A percentile compares a stretch with the other conserved stretches of the same genome.
phyloP scores from a whole-genome alignment of 2,329 filamentous ascomycete genomes.

The Chrysosporium keratinophilum region DNA sequence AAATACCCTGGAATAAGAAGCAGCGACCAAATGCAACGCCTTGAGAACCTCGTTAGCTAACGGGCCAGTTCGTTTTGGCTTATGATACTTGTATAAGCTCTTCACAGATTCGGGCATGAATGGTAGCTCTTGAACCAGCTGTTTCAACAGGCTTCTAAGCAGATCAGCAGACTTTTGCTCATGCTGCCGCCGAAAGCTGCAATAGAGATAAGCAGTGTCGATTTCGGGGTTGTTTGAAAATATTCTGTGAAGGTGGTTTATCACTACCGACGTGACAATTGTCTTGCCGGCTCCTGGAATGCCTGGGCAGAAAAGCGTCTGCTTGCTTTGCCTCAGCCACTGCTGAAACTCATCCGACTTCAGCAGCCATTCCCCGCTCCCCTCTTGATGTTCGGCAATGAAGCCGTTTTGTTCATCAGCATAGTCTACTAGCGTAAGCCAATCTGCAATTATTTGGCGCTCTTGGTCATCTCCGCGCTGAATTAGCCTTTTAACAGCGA shows the following conservation, averaged over 20 bases:
- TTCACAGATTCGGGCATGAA: constrained; percentile 6
- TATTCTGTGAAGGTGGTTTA: constrained; percentile 12
- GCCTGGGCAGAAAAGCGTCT: constrained; percentile 12
- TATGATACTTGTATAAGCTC: constrained; percentile 12
- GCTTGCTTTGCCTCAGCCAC: constrained; percentile 1
- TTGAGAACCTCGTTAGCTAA: constrained; percentile 10
- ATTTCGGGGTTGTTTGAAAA: neutral
- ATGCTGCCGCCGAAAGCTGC: neutral
- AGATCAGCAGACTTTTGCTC: neutral
- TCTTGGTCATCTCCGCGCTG: too few relatives aligned
- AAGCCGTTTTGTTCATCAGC: too few relatives aligned
- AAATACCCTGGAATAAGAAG: constrained; percentile 12
- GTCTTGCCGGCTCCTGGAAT: constrained; percentile 17
- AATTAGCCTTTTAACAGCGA: too few relatives aligned
- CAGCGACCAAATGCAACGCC: constrained; percentile 1
- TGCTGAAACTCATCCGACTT: constrained; percentile 15
- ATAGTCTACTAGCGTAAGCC: too few relatives aligned
- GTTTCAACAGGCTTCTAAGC: constrained; percentile 9
- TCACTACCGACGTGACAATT: constrained; percentile 12
- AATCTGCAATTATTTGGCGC: too few relatives aligned
- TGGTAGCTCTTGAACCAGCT: constrained; percentile 1
- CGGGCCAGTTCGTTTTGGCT: neutral
- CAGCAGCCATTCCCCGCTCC: constrained; percentile 19
- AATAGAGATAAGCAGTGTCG: constrained; percentile 6
- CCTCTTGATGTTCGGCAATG: too few relatives aligned